phyloP scores from a whole-genome alignment of 1,139 yeast species.

The Saccharomyces hybrid region DNA sequence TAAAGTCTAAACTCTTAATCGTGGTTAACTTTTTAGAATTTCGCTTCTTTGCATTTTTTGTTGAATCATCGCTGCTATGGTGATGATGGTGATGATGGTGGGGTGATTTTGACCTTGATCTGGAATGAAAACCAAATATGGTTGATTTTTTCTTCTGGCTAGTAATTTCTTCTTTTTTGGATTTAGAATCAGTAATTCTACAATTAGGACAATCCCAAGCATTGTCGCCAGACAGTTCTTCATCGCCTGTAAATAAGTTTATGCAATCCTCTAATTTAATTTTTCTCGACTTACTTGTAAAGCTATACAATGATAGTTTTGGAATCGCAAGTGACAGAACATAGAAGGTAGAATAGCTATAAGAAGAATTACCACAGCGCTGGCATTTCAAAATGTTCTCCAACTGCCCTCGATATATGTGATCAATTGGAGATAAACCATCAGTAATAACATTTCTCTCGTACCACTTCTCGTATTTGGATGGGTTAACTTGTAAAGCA shows the following conservation, averaged over 20 bases:
- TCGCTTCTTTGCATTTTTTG: conserved; percentile 11
- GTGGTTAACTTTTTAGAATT: conserved; percentile 32
- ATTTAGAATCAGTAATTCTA: conserved; percentile 7
- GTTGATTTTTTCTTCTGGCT: background rate
- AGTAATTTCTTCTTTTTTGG: background rate
- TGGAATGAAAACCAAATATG: background rate
- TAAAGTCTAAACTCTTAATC: conserved; percentile 48
- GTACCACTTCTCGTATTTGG: conserved; percentile 54
- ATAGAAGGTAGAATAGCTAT: conserved; percentile 50
- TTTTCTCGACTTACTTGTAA: conserved; percentile 26
- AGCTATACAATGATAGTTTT: conserved; percentile 18
- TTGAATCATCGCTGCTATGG: background rate
- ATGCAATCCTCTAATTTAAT: conserved; percentile 51
- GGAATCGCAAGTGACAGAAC: conserved; percentile 63
- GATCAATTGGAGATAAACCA: conserved; percentile 57
- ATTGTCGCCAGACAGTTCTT: conserved; percentile 56
- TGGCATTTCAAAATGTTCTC: conserved; percentile 54
- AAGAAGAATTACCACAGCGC: conserved; percentile 50
- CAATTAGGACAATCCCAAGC: conserved; percentile 73
- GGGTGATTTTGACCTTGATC: background rate
- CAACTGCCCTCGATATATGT: conserved; percentile 54
- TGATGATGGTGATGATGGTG: background rate
- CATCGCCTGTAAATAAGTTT: conserved; percentile 56
- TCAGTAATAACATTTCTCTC: conserved; percentile 41
- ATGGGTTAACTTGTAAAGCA: conserved; percentile 30